These are phyloP conservation scores for Zygosaccharomyces gambellarensis DNA, from an alignment of 805 yeast species.

Conservation along the genomic window DNA sequence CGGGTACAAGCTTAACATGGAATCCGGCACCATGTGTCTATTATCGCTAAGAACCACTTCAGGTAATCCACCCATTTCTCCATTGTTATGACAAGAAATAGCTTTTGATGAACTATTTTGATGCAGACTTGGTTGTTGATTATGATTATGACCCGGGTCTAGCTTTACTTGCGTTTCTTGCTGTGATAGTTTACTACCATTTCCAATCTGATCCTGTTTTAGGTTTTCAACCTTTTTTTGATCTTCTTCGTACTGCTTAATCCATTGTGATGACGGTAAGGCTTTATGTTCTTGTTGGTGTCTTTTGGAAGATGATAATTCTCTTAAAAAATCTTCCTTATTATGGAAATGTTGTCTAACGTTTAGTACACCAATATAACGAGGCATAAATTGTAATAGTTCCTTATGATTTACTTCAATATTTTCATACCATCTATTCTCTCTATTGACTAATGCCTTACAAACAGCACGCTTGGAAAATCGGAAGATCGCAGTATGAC, in stretches of 20 bases:
- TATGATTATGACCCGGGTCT: background rate
- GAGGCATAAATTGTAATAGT: conserved; percentile 81
- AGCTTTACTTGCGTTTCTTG: conserved; percentile 2
- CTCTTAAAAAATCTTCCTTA: conserved; percentile 24
- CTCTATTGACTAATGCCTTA: conserved; percentile 85
- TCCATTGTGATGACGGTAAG: conserved; percentile 7
- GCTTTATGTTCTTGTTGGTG: background rate
- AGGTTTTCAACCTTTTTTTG: conserved; percentile 10
- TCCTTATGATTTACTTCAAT: conserved; percentile 76
- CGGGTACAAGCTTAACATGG: conserved; percentile 62
- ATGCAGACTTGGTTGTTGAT: background rate
- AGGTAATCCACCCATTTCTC: conserved; percentile 16
- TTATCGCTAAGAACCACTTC: conserved; percentile 92
- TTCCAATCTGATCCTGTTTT: conserved; percentile 15
- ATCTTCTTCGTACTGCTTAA: conserved; percentile 1
- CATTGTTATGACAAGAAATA: conserved; percentile 1
- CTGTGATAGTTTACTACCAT: background rate
- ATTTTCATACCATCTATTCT: conserved; percentile 86
- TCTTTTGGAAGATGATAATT: conserved; percentile 11
- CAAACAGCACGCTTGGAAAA: conserved; percentile 91
- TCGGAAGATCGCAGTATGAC: conserved; percentile 94
- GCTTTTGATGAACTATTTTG: background rate
- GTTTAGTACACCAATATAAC: conserved; percentile 88
- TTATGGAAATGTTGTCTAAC: conserved; percentile 64
- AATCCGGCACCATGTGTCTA: conserved; percentile 83